A percentile compares a stretch with the other conserved stretches of the same genome.
Conservation (phyloP, 2,329 filamentous ascomycete genomes). For the Claviceps humidiphila region DNA sequence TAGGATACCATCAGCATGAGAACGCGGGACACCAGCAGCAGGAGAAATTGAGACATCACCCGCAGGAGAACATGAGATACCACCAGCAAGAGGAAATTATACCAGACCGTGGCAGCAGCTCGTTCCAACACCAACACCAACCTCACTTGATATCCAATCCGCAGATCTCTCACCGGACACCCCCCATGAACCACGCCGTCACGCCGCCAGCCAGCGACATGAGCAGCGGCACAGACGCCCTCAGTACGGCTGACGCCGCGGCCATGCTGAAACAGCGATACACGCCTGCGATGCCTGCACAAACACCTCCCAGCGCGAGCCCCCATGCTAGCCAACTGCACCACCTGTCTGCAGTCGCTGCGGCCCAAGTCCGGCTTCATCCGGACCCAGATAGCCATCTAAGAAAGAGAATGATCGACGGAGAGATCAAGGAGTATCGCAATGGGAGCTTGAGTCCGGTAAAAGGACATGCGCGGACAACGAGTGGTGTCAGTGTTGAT, state of each 20-base stretch:
- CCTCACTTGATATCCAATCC: constrained; percentile 11
- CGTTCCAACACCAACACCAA: constrained; percentile 6
- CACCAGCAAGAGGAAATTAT: too few relatives aligned
- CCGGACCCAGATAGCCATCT: constrained; percentile 24
- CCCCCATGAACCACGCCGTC: constrained; percentile 14
- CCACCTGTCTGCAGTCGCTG: constrained; percentile 44
- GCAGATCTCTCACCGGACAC: constrained; percentile 16
- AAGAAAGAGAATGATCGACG: constrained; percentile 67
- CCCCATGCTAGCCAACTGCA: constrained; percentile 44
- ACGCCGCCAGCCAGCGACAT: constrained; percentile 17
- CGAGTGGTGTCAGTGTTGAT: constrained; percentile 50
- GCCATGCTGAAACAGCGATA: constrained; percentile 1
- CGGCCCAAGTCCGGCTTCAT: constrained; percentile 35
- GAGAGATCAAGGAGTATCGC: constrained; percentile 48
- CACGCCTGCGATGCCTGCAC: background rate
- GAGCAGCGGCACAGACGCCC: constrained; percentile 7
- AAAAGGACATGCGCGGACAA: constrained; percentile 54
- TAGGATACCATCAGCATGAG: too few relatives aligned
- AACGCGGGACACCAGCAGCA: too few relatives aligned
- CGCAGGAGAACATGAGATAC: too few relatives aligned
- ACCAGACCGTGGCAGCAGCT: constrained; percentile 6
- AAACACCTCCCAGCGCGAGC: constrained; percentile 14
- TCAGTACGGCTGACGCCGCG: constrained; percentile 9
- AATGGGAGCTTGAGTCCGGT: constrained; percentile 31
- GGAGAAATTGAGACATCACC: too few relatives aligned